Evolutionary conservation across 192 early-diverging fungal genomes (phyloP), one percentile per base, ranked within the genome.

Genomic region (Glomus cerebriforme): DNA sequence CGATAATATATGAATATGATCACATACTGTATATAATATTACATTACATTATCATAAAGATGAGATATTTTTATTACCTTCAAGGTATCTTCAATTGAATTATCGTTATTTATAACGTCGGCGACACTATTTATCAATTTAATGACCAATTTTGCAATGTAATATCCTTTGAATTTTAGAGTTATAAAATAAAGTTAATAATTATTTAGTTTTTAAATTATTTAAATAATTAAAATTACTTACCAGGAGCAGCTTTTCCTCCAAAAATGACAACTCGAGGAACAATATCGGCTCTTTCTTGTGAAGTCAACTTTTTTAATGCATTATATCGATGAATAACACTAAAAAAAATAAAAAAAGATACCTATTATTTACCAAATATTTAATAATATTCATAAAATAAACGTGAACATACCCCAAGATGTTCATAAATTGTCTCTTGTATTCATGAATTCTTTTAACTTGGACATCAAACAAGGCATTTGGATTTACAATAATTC

Each of bases 391-490:
- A 15, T 63, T 59, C 47, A 34, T 32, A 45, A 10, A 29, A 54
- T 24, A 59, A 27, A 68, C 1, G 13, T 54, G 15, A 24, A 62
- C 83, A 62, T 83, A 86, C 85, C 89, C 87, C 26, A 98, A 84
- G 77, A 99, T 97, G 86, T 99, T 99, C 94, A 99, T 95, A 84
- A 96, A 96, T 90, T 99, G 98, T 79, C 98, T 93, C 89, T 99
- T 98, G 88, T 98, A 99, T 88, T 98, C 98, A 85, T 99, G 98
- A 80, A 98, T 94, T 86, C 98, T 94, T 89, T 98, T 99, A 82
- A 96, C 96, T 84, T 96, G 97, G 73, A 98, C 90, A 84, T 99
- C 98, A 86, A 99, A 99, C 79, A 98, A 85, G 4, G 97, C 94
- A 73, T 97, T 88, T 35, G 96, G 87, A 80, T 87, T 92, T 47